Conservation (phyloP, 805 yeast genomes). For the Candida sphagnicola region DNA sequence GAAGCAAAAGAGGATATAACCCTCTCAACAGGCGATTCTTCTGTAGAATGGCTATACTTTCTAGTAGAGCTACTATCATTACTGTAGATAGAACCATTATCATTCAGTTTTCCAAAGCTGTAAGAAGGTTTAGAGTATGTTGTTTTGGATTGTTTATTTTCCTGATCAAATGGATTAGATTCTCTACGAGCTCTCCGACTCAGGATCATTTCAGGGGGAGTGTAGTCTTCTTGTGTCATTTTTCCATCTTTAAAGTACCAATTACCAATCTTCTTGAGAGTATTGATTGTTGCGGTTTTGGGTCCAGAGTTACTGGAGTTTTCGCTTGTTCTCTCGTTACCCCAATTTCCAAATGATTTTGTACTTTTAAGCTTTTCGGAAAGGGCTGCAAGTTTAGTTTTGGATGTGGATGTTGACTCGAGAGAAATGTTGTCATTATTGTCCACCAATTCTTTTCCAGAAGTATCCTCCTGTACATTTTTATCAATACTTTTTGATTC, state of each 20-base stretch:
- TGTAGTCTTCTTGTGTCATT: slow-evolving; percentile 20
- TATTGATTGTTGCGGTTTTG: slow-evolving; percentile 19
- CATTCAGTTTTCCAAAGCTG: slow-evolving; percentile 15
- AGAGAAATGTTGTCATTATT: neutral
- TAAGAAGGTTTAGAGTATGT: slow-evolving; percentile 13
- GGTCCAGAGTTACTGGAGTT: slow-evolving; percentile 6
- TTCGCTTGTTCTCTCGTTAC: slow-evolving; percentile 6
- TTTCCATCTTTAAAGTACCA: slow-evolving; percentile 59
- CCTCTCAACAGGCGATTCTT: neutral
- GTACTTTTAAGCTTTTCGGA: slow-evolving; percentile 22
- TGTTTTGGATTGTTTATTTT: neutral
- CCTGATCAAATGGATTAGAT: slow-evolving; percentile 4
- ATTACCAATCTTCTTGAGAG: slow-evolving; percentile 59
- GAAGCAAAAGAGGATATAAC: neutral
- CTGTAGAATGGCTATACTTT: neutral
- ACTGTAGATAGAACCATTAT: slow-evolving; percentile 1
- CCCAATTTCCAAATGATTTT: slow-evolving; percentile 19
- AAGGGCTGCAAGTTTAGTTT: slow-evolving; percentile 19
- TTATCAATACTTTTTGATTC: neutral
- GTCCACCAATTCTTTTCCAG: neutral
- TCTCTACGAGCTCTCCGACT: slow-evolving; percentile 42
- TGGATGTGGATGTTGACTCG: slow-evolving; percentile 13
- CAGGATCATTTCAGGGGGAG: slow-evolving; percentile 67
- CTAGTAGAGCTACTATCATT: neutral
- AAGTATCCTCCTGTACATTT: neutral